Evolutionary conservation across 495 filamentous ascomycete species (phyloP), one percentile per base, ranked within the genome.

Genomic region (Daldinia concentrica): DNA sequence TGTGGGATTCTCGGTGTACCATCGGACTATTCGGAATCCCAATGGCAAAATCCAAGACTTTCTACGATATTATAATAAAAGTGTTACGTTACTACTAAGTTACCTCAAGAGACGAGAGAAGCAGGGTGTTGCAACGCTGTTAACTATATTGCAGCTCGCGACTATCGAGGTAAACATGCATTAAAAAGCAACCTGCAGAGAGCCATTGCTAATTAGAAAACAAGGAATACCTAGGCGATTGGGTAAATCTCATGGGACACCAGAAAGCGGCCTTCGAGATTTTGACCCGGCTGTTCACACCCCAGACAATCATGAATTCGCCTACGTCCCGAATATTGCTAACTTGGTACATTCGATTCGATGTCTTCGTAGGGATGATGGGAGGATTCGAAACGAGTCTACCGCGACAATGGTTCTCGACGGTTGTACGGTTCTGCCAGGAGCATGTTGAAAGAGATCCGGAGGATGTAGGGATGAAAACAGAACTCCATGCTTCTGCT

Each of bases 181-280:
- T 29, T 22, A 26, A 41, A 41, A 58, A 9, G 26, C 43, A 58
- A 58, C n/a, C 41, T 39, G 15, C 19, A 54, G 19, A 24, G 30
- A 60, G 32, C 29, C 17, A 9, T 63, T 71, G 73, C 84, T 70
- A 80, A 80, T 54, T 11, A 55, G 6, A 51, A 71, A 51, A 71
- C 26, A 74, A 98, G 95, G 95, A 98, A 81, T 95, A 92, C 73
- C 86, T 97, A 62, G 95, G 95, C 8, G 95, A 99, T 75, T 98
- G 92, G 92, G 87, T 93, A 58, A 97, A 95, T 74, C 84, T 98
- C 48, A 88, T 95, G 75, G 91, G 93, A 34, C 95, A 99, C 79
- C 94, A 97, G 78, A 94, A 90, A 79, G 95, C 95, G 6, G 95
- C 95, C 1, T 87, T 92, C 74, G 86, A 92, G 58, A 86, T 99